These are phyloP conservation scores for Suhomyces xylopsoci DNA, from an alignment of 805 yeast genomes.

Conservation along the genomic window DNA sequence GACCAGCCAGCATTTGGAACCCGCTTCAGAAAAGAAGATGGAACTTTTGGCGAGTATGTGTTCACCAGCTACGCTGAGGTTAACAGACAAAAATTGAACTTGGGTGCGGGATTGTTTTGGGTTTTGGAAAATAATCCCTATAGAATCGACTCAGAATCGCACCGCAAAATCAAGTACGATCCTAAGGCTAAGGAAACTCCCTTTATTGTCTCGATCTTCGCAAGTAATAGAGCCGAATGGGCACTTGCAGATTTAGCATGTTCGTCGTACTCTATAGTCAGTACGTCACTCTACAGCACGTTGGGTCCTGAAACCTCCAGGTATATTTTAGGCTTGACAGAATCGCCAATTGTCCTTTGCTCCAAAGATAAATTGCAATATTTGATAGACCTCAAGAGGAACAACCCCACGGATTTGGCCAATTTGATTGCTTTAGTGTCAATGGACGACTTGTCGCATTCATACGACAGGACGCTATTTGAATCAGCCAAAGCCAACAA, in stretches of 20 bases:
- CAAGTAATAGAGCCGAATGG: slow-evolving; percentile 68
- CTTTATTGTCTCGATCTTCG: slow-evolving; percentile 54
- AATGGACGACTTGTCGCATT: slow-evolving; percentile 26
- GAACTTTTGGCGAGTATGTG: slow-evolving; percentile 29
- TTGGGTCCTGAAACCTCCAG: slow-evolving; percentile 56
- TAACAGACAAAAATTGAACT: slow-evolving; percentile 24
- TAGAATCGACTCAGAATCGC: slow-evolving; percentile 22
- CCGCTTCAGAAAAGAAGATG: slow-evolving; percentile 27
- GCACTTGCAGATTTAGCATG: slow-evolving; percentile 66
- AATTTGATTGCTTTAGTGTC: slow-evolving; percentile 34
- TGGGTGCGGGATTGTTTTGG: slow-evolving; percentile 42
- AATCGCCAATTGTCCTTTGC: slow-evolving; percentile 49
- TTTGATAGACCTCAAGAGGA: slow-evolving; percentile 27
- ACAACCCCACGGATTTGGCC: slow-evolving; percentile 21
- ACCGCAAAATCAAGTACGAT: slow-evolving; percentile 21
- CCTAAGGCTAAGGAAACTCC: slow-evolving; percentile 20
- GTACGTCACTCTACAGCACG: slow-evolving; percentile 25
- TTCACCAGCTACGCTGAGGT: slow-evolving; percentile 29
- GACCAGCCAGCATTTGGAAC: slow-evolving; percentile 46
- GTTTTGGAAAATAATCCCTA: slow-evolving; percentile 31
- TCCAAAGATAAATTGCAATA: slow-evolving; percentile 30
- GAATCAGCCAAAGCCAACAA: slow-evolving; percentile 15
- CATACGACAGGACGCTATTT: slow-evolving; percentile 10
- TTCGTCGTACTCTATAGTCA: slow-evolving; percentile 41
- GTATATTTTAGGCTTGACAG: slow-evolving; percentile 59